Evolutionary conservation across 2,329 filamentous ascomycete genomes (phyloP), one percentile per base, ranked within the genome.

Genomic region (Aspergillus flavus): DNA sequence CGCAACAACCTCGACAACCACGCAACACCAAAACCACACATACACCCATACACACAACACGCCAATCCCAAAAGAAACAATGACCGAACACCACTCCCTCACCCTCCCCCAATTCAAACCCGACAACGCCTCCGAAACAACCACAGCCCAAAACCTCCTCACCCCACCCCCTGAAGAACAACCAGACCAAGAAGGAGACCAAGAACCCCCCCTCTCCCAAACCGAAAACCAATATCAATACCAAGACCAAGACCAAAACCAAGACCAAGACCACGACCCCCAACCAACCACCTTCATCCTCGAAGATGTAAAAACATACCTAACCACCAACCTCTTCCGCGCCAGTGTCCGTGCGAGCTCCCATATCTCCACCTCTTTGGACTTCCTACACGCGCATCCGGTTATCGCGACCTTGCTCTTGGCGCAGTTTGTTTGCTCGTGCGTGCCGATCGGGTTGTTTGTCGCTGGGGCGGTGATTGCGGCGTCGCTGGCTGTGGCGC

Each of bases 381-480:
- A 80, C 82, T 41, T 73, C 79, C 6, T 90, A 91, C 71, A 87
- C 89, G 19, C 84, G 56, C 89, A 90, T 61, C 92, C 92, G 2
- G 80, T 92, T 65, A 80, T 93, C 50, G 88, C 90, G 61, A 86
- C 88, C 63, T 92, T 95, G 75, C 73, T 93, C 62, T 78, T 86
- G 53, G 81, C 85, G 34, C 91, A 94, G 74, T 71, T 89, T 62
- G 75, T 87, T 63, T 83, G 93, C 65, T 88, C 87, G 16, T 84
- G 87, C 62, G 76, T 91, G 16, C 92, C 92, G 1, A 71, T 94
- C 63, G 76, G 88, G 46, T 79, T 93, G 66, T 94, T 95, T 80
- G 66, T 84, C 61, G 69, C 89, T 46, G 87, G 86, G 45, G 85
- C 89, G 63, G 77, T 89, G 66, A 75, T 88, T 65, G 85, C 92